Base-by-base conservation (phyloP, 768 basidiomycete genomes). In the Kwoniella newhampshirensis region DNA sequence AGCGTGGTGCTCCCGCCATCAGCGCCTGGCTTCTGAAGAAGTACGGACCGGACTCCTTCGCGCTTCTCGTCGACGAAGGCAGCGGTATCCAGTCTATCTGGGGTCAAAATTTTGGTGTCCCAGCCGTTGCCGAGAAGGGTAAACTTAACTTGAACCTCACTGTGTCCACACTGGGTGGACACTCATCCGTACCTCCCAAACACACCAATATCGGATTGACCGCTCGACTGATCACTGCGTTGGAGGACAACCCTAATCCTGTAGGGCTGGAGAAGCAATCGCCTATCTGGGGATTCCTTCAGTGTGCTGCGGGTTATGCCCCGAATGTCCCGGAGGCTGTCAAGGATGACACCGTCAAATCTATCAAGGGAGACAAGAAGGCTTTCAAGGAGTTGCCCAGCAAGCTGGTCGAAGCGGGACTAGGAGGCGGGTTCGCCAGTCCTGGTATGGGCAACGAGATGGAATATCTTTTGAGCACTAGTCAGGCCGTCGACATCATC, bases 21-120 rank as follows among this genome's bases (percentile, higher is more conserved):
- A 46, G 58, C 8, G 36, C 58, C 15, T 62, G 57, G 51, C 57
- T 93, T 26, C 74, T 83, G 43, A 63, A 80, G 4, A 81, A 78
- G 9, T 92, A 87, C 68, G 91, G 91, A 30, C 73, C 82, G 60
- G 77, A 89, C 66, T 82, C 83, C 2, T 84, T 89, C 67, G 83
- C 87, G 0, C 79, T 92, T 64, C 76, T 96, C 42, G 80, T 96
- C 42, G 92, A 96, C 68, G 92, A 96, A 79, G 91, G 91, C 35
- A 82, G 87, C 85, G 75, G 75, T 1, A 63, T 78, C n/a, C 59
- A 63, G 20, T 41, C 58, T 6, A 54, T 54, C 4, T 75, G 58
- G 56, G 71, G 71, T 12, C 35, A 36, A 51, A 44, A 37, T 4
- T 69, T 78, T 36, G 77, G 69, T 1, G 27, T 59, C n/a, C 60